These are phyloP conservation scores for Theileria parva DNA, from an alignment of 169 alveolate genomes.

Conservation along the genomic window DNA sequence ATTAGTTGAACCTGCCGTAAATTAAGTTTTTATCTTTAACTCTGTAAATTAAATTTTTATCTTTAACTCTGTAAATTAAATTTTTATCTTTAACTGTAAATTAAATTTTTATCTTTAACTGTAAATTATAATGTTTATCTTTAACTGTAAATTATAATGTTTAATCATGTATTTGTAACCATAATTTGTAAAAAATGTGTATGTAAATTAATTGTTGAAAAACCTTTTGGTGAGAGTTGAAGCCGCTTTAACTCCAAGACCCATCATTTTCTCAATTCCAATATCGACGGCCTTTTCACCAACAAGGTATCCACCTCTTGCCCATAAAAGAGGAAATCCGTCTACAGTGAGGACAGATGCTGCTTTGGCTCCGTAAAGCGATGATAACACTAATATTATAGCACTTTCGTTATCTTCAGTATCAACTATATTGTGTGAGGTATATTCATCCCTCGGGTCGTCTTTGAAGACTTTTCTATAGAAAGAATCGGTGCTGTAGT, in stretches of 20 bases:
- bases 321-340: neutral
- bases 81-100: neutral
- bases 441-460: neutral
- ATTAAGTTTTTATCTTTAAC: neutral
- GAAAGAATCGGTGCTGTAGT: neutral
- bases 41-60: neutral
- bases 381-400: neutral
- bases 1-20: neutral
- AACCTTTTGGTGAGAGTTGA: neutral
- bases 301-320: neutral
- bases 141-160: neutral
- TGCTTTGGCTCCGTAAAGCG: conserved; percentile 18
- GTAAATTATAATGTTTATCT: neutral
- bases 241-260: neutral
- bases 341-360: neutral
- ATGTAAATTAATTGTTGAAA: neutral
- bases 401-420: neutral
- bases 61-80: neutral
- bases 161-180: neutral
- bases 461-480: neutral
- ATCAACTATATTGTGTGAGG: neutral
- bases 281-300: neutral
- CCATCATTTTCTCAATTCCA: neutral
- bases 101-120: too few relatives aligned
- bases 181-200: neutral